Conservation (phyloP, 805 yeast genomes). For the Sugiyamaella boreocaroliniensis region DNA sequence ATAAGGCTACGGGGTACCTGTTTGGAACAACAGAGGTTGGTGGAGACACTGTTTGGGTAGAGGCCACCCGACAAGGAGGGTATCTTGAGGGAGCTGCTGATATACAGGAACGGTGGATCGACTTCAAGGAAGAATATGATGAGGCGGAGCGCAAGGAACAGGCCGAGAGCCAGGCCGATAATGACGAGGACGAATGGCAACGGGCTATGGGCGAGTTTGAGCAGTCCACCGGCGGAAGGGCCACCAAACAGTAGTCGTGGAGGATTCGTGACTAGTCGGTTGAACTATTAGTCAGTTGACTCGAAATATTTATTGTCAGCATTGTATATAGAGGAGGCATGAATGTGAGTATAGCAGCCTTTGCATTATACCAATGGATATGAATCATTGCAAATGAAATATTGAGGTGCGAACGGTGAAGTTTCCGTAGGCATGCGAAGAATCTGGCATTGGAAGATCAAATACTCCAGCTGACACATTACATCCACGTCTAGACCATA, state of each 20-base stretch:
- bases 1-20: constrained; percentile 88
- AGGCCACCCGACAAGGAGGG: constrained; percentile 75
- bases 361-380: too few species aligned
- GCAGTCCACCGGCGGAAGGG: constrained; percentile 27
- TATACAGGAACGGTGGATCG: constrained; percentile 94
- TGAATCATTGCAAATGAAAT: too few species aligned
- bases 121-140: constrained; percentile 72
- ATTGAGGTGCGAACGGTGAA: too few species aligned
- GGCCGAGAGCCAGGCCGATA: constrained; percentile 14
- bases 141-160: constrained; percentile 46
- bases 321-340: too few species aligned
- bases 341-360: too few species aligned
- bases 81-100: constrained; percentile 48
- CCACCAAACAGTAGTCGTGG: background rate
- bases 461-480: too few species aligned
- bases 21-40: constrained; percentile 92
- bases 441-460: too few species aligned
- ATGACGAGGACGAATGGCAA: constrained; percentile 65
- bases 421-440: too few species aligned
- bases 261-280: too few species aligned
- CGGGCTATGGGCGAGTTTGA: constrained; percentile 56
- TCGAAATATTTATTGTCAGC: too few species aligned
- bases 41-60: constrained; percentile 98
- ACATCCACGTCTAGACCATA: too few species aligned
- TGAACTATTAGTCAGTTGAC: too few species aligned